Conservation (phyloP, 768 basidiomycete species). For the Exidia glandulosa region DNA sequence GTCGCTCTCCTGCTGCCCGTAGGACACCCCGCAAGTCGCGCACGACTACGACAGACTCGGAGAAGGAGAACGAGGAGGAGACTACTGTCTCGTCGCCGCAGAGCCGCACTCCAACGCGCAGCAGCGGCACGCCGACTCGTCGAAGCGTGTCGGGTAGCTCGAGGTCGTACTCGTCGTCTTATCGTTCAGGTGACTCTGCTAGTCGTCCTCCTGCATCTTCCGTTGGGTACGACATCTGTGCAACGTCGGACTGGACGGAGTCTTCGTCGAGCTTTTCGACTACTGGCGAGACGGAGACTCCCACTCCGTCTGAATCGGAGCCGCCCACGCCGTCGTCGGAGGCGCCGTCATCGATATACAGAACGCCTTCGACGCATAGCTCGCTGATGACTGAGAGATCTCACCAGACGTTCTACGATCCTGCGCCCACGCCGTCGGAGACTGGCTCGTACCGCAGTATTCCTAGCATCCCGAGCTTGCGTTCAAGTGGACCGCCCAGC, state of each 20-base stretch:
- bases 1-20: constrained; percentile 48
- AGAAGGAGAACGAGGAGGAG: constrained; percentile 43
- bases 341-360: neutral
- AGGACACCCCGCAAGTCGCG: constrained; percentile 34
- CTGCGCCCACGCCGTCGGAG: neutral
- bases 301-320: neutral
- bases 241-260: neutral
- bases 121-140: neutral
- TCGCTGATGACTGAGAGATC: neutral
- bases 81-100: constrained; percentile 10
- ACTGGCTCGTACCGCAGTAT: neutral
- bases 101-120: neutral
- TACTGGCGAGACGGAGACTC: neutral
- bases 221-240: neutral
- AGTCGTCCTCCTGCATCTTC: neutral
- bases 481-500: neutral
- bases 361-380: neutral
- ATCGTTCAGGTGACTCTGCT: neutral
- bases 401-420: neutral
- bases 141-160: neutral
- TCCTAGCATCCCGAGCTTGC: neutral
- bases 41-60: constrained; percentile 30
- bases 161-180: neutral
- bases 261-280: neutral
- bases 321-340: neutral